Conservation (phyloP, 768 basidiomycete genomes). For the Lanmaoa pseudosensibilis region DNA sequence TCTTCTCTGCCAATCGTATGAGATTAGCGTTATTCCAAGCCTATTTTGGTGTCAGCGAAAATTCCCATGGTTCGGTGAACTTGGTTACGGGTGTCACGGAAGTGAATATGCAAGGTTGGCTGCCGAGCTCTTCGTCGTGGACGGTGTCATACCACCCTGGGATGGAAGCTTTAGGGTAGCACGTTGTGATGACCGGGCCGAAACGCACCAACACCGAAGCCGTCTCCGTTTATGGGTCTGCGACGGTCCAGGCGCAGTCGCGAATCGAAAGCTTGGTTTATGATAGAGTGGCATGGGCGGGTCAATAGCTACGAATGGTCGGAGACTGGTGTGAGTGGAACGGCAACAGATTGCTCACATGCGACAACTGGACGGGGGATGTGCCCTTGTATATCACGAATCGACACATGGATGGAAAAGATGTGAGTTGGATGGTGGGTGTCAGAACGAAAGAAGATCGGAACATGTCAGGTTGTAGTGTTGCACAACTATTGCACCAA, state of each 20-base stretch:
- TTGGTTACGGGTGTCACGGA: constrained; percentile 82
- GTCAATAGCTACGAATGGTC: constrained; percentile 68
- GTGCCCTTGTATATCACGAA: constrained; percentile 96
- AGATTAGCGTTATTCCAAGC: constrained; percentile 98
- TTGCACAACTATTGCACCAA: constrained; percentile 12
- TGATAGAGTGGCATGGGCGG: constrained; percentile 91
- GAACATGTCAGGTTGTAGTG: not conserved
- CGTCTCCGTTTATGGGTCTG: constrained; percentile 91
- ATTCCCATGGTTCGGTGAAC: not conserved
- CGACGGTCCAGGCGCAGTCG: constrained; percentile 79
- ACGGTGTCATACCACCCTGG: constrained; percentile 93
- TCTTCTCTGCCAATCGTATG: constrained; percentile 92
- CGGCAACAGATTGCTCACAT: constrained; percentile 45
- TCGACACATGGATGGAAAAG: constrained; percentile 65
- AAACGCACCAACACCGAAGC: constrained; percentile 87
- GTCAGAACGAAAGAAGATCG: not conserved
- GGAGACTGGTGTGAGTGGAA: not conserved
- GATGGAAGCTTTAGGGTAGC: not conserved
- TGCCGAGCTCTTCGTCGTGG: constrained; percentile 78
- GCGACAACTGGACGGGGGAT: constrained; percentile 87
- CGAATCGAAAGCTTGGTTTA: constrained; percentile 96
- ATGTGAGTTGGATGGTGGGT: not conserved
- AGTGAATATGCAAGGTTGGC: constrained; percentile 93
- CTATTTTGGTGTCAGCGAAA: constrained; percentile 39
- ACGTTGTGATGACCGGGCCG: not conserved